Percentiles rank a stretch among this genome's conserved stretches.
Conservation (phyloP, 108 stramenopile genomes). For the Cyclotella baltica region DNA sequence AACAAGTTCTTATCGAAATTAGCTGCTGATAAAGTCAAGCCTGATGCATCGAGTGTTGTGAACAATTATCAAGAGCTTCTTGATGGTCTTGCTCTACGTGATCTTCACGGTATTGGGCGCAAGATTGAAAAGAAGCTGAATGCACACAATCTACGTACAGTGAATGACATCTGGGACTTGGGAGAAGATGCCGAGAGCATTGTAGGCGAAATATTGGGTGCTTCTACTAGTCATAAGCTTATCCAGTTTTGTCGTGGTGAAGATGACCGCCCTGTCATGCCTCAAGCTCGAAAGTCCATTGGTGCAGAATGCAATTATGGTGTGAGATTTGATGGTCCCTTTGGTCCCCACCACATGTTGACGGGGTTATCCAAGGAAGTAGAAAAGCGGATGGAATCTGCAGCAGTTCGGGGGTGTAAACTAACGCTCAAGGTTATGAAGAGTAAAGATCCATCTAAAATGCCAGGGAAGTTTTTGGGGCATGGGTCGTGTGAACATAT, state of each 20-base stretch:
- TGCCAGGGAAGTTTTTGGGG: conserved; percentile 86
- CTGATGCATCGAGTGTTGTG: conserved; percentile 81
- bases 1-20: conserved; percentile 92
- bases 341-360: conserved; percentile 85
- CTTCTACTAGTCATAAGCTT: conserved; percentile 76
- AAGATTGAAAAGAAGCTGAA: conserved; percentile 72
- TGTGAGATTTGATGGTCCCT: conserved; percentile 87
- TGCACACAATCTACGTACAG: conserved; percentile 59
- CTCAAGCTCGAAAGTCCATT: conserved; percentile 84
- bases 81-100: conserved; percentile 68
- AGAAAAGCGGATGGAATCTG: conserved; percentile 68
- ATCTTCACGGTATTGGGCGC: conserved; percentile 91
- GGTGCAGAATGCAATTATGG: conserved; percentile 98
- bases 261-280: conserved; percentile 85
- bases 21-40: conserved; percentile 91
- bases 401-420: conserved; percentile 68
- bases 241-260: conserved; percentile 74
- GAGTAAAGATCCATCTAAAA: conserved; percentile 70
- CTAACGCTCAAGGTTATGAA: conserved; percentile 92
- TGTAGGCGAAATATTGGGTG: conserved; percentile 72
- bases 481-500: conserved; percentile 88
- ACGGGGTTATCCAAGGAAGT: conserved; percentile 86
- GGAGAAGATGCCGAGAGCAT: conserved; percentile 60
- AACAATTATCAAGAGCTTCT: conserved; percentile 67
- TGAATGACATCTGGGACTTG: conserved; percentile 88